phyloP scores from a whole-genome alignment of 1,284 basidiomycete species.

The Porphyrellus sp. region DNA sequence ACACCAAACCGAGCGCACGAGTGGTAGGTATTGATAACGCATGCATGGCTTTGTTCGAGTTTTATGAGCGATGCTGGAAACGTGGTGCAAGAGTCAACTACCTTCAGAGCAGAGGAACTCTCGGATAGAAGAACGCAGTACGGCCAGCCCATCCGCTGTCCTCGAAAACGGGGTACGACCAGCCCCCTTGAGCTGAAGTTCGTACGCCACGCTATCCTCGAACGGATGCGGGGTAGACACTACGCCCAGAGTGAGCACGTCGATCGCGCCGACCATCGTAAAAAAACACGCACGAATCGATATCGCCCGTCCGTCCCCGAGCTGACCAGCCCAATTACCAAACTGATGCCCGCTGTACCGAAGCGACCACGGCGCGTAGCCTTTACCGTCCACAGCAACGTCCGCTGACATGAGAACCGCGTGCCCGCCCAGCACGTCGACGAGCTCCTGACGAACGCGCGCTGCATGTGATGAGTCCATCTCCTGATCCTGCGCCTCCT shows the following conservation, averaged over 20 bases:
- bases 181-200: conserved; percentile 92
- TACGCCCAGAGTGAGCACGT: conserved; percentile 29
- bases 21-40: conserved; percentile 88
- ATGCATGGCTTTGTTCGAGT: conserved; percentile 63
- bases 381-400: conserved; percentile 37
- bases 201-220: conserved; percentile 57
- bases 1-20: conserved; percentile 79
- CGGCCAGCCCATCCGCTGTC: conserved; percentile 89
- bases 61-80: neutral
- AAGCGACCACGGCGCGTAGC: conserved; percentile 85
- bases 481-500: conserved; percentile 23
- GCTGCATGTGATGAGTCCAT: conserved; percentile 33
- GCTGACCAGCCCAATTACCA: conserved; percentile 91
- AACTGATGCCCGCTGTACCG: conserved; percentile 93
- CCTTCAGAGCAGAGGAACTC: conserved; percentile 90
- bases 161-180: conserved; percentile 94
- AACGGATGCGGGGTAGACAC: conserved; percentile 74
- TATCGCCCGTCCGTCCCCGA: conserved; percentile 93
- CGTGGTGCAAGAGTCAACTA: conserved; percentile 1
- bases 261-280: neutral
- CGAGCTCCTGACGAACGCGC: conserved; percentile 62
- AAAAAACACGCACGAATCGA: conserved; percentile 61
- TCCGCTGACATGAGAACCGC: conserved; percentile 61
- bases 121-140: conserved; percentile 86
- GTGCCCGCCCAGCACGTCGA: conserved; percentile 79